Evolutionary conservation across 2,329 filamentous ascomycete species (phyloP), one percentile per base, ranked within the genome.

Genomic region (Onygena corvina): DNA sequence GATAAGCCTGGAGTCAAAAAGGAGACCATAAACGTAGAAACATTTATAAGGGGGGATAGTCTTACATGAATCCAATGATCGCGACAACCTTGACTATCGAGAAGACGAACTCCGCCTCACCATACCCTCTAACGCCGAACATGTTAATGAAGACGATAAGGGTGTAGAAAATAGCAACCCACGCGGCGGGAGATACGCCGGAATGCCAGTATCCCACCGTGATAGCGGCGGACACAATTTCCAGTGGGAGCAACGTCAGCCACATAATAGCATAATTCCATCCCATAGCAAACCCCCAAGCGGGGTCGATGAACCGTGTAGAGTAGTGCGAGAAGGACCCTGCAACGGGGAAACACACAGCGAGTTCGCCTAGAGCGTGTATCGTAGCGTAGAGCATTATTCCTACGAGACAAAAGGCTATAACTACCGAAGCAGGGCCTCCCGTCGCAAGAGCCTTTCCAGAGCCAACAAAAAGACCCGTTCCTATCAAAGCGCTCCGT

Each of bases 201-300:
- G 75, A 64, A 48, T 80, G 78, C 88, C 88, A 94, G 61, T 85
- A 94, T 27, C 81, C 75, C 48, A 94, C 81, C 0, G 87, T 93
- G 18, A 94, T 79, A 2, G 86, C 84, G 1, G 87, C 88, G 1
- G 87, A 85, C 53, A 94, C 86, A 50, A 94, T 83, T 64, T 94
- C 88, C 31, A 94, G 72, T 0, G 88, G 88, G 27, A 94, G 67
- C 0, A 89, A 80, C 30, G 87, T 76, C 1, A 94, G 75, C 89
- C 89, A 94, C 67, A 93, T 85, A 57, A 94, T 65, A 3, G 85
- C 86, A 64, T 94, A 93, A 60, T 93, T 94, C 87, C 87, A 94
- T 12, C 87, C 88, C 85, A 94, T 93, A 42, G 87, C 86, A 61
- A 94, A 94, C 0, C 88, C 88, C 87, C 87, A 94, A 0, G 89